Conservation (phyloP, 352 stramenopile genomes). For the Paralagenidium karlingii region DNA sequence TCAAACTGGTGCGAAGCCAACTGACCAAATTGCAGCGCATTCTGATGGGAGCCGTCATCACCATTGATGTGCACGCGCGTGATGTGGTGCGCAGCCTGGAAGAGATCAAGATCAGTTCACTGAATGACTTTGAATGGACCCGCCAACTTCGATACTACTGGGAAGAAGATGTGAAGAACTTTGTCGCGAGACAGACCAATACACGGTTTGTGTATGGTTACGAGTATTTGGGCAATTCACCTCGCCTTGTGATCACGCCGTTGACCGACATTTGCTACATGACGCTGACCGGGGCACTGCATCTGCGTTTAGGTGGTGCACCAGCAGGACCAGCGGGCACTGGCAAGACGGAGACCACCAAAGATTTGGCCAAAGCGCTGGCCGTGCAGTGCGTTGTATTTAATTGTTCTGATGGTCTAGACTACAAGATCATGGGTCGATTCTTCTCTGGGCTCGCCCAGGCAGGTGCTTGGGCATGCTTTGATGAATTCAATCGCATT, state of each 20-base stretch:
- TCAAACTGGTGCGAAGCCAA: slow-evolving; percentile 76
- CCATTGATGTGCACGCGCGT: slow-evolving; percentile 86
- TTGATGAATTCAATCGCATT: slow-evolving; percentile 95
- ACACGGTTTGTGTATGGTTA: slow-evolving; percentile 79
- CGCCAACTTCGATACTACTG: slow-evolving; percentile 83
- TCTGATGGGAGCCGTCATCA: slow-evolving; percentile 84
- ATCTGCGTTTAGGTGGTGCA: slow-evolving; percentile 85
- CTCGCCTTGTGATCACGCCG: slow-evolving; percentile 71
- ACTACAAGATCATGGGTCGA: slow-evolving; percentile 95
- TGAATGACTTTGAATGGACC: slow-evolving; percentile 88
- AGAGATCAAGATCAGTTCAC: slow-evolving; percentile 58
- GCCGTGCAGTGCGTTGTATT: slow-evolving; percentile 93
- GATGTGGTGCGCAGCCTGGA: slow-evolving; percentile 80
- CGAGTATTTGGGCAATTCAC: slow-evolving; percentile 77
- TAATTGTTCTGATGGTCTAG: slow-evolving; percentile 91
- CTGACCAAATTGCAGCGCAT: slow-evolving; percentile 82
- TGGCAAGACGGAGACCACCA: slow-evolving; percentile 92
- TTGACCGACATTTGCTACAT: slow-evolving; percentile 87
- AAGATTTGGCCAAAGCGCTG: slow-evolving; percentile 90
- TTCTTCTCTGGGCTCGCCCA: slow-evolving; percentile 93
- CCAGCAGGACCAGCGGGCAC: slow-evolving; percentile 89
- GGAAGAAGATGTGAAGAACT: slow-evolving; percentile 81
- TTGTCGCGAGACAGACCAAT: slow-evolving; percentile 71
- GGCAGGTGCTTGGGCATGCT: slow-evolving; percentile 90
- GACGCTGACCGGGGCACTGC: slow-evolving; percentile 90